Evolutionary conservation across 2,329 filamentous ascomycete genomes (phyloP).

Genomic region (Colletotrichum horii): DNA sequence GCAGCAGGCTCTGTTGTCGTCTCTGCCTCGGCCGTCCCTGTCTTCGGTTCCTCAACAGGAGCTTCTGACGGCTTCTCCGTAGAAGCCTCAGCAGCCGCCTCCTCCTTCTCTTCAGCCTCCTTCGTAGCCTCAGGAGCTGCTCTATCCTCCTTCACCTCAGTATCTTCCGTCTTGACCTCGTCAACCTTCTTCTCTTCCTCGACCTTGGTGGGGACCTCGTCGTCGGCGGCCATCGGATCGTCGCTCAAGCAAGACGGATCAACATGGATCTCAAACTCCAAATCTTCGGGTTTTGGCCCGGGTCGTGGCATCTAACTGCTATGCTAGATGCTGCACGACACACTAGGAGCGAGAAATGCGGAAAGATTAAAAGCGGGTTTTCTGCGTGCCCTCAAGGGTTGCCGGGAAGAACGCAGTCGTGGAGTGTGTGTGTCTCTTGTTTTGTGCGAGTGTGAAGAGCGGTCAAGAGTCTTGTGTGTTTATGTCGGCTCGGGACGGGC

Average conservation of each 20-base stretch:
- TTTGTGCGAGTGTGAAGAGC: neutral
- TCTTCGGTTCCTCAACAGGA: neutral
- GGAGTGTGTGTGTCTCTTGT: neutral
- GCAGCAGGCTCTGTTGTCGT: neutral
- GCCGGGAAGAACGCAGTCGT: neutral
- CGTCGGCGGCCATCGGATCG: conserved; percentile 1
- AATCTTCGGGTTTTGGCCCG: conserved; percentile 31
- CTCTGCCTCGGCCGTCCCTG: neutral
- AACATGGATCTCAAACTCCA: conserved; percentile 54
- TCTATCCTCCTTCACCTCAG: neutral
- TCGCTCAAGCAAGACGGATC: conserved; percentile 48
- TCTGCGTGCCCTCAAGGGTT: neutral
- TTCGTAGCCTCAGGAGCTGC: neutral
- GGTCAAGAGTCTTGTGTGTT: conserved; percentile 2
- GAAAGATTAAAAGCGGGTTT: conserved; percentile 11
- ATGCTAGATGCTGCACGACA: neutral
- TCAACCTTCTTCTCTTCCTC: conserved; percentile 21
- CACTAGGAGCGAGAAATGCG: neutral
- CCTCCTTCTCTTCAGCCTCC: neutral
- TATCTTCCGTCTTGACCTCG: conserved; percentile 21
- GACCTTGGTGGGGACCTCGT: conserved; percentile 25
- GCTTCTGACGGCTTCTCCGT: neutral
- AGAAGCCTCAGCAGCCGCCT: neutral
- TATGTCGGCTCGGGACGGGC: conserved; percentile 16
- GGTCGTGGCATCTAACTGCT: conserved; percentile 10